Conservation (phyloP, 371 early-diverging fungal species). For the Saksenaea oblongispora region DNA sequence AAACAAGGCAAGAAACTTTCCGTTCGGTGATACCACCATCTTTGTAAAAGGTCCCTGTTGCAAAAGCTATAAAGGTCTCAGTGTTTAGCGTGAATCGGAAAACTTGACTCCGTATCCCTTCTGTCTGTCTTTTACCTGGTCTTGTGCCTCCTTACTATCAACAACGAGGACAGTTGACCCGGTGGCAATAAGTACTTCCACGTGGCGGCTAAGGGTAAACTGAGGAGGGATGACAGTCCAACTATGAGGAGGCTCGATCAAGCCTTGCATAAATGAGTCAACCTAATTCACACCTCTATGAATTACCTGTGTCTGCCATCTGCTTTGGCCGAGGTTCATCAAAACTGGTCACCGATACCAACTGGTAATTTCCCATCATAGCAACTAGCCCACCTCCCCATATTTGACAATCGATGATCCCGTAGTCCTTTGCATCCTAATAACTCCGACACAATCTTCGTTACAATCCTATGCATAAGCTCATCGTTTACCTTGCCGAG, state of each 20-base stretch:
- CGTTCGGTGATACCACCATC: constrained; percentile 92
- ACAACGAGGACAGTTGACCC: constrained; percentile 79
- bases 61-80: constrained; percentile 51
- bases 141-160: constrained; percentile 80
- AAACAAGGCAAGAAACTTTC: constrained; percentile 87
- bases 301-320: constrained; percentile 74
- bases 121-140: constrained; percentile 64
- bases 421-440: constrained; percentile 79
- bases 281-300: background rate
- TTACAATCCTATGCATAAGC: background rate
- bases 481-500: constrained; percentile 67
- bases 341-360: constrained; percentile 83
- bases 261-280: constrained; percentile 28
- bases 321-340: constrained; percentile 81
- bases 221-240: constrained; percentile 94
- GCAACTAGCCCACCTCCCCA: constrained; percentile 92
- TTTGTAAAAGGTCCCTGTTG: constrained; percentile 89
- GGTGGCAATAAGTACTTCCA: constrained; percentile 85
- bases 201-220: constrained; percentile 81
- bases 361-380: constrained; percentile 76
- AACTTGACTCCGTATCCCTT: background rate
- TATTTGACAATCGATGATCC: constrained; percentile 82
- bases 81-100: background rate
- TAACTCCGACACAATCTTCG: background rate
- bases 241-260: constrained; percentile 72